These are phyloP conservation scores for Aspergillus brasiliensis DNA, from an alignment of 2,329 filamentous ascomycete species.

Conservation along the genomic window DNA sequence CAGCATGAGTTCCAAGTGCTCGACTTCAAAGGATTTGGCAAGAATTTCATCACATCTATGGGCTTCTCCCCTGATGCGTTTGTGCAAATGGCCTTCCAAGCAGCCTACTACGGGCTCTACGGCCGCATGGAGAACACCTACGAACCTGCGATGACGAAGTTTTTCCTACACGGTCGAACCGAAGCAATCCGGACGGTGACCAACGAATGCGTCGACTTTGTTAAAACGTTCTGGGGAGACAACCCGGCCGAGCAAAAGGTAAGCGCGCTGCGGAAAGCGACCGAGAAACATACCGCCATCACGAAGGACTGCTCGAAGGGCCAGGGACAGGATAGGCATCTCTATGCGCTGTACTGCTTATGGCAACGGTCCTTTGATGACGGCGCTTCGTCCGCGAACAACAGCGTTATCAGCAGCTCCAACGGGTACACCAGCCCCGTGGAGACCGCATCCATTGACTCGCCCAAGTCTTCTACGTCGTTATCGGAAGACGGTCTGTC, in stretches of 20 bases:
- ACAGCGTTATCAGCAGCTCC: slow-evolving; percentile 54
- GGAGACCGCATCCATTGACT: slow-evolving; percentile 33
- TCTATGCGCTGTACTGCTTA: slow-evolving; percentile 91
- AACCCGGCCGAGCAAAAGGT: slow-evolving; percentile 81
- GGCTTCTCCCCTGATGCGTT: slow-evolving; percentile 97
- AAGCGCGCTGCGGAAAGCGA: slow-evolving; percentile 79
- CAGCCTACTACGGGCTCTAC: slow-evolving; percentile 95
- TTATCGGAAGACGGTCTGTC: slow-evolving; percentile 46
- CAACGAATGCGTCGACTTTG: slow-evolving; percentile 79
- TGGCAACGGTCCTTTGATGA: slow-evolving; percentile 90
- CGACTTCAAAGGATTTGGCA: slow-evolving; percentile 86
- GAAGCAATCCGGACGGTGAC: slow-evolving; percentile 90
- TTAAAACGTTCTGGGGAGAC: slow-evolving; percentile 93
- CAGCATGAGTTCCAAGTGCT: slow-evolving; percentile 95
- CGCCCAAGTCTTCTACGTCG: slow-evolving; percentile 39
- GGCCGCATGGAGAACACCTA: slow-evolving; percentile 93
- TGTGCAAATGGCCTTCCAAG: slow-evolving; percentile 98
- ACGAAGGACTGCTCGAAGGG: slow-evolving; percentile 88
- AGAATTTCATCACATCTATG: slow-evolving; percentile 97
- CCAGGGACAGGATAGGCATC: slow-evolving; percentile 85
- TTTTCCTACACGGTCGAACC: slow-evolving; percentile 88
- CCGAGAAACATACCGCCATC: slow-evolving; percentile 75
- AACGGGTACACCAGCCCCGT: slow-evolving; percentile 66
- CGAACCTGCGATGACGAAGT: slow-evolving; percentile 97
- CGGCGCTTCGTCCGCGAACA: slow-evolving; percentile 56